Base-by-base conservation (phyloP, 345 rosid genomes). In the Gossypium bickii region DNA sequence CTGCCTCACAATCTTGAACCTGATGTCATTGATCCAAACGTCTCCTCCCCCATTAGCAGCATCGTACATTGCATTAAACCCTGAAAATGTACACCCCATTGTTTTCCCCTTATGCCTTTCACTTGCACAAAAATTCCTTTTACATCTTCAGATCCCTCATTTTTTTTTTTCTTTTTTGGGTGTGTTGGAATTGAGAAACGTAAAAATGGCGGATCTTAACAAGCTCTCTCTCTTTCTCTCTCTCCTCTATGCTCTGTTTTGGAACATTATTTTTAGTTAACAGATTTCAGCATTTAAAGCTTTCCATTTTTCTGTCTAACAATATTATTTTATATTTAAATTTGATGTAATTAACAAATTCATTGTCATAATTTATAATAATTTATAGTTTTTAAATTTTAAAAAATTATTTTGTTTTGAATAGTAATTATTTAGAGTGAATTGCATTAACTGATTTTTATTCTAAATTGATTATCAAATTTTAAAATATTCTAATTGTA, bases 21-120 rank as follows among this genome's bases (percentile, higher is more conserved):
- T 77, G 86, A 90, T 93, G 64, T 93, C 98, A 75, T 93, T 94
- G 94, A 94, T 94, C 98, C 98, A 94, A 16, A 93, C 96, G 63
- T 94, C 97, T 38, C 92, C 97, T 74, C 92, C 98, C 1, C 97
- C 94, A 62, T 89, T 89, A 1, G 85, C 97, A 68, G 92, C 87
- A 82, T 89, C 98, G 92, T 95, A 95, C 3, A 95, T 82, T 69
- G 97, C 87, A 76, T 93, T 91, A 83, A 95, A 78, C 71, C 99
- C 99, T 9, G 99, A 95, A 80, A 95, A 90, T 69, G 92, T 72
- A 83, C 99, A 96, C 15, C 98, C 97, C 98, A 92, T 89, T 68
- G 77, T 77, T 41, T 13, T 58, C 20, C 45, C 65, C 47, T 45
- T 38, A 27, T 29, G 27, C 27, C 47, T 69, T 52, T 52, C 73